Percentiles rank a stretch among this genome's conserved stretches.
phyloP scores from a whole-genome alignment of 83 land plant species.

The Thuja plicata region DNA sequence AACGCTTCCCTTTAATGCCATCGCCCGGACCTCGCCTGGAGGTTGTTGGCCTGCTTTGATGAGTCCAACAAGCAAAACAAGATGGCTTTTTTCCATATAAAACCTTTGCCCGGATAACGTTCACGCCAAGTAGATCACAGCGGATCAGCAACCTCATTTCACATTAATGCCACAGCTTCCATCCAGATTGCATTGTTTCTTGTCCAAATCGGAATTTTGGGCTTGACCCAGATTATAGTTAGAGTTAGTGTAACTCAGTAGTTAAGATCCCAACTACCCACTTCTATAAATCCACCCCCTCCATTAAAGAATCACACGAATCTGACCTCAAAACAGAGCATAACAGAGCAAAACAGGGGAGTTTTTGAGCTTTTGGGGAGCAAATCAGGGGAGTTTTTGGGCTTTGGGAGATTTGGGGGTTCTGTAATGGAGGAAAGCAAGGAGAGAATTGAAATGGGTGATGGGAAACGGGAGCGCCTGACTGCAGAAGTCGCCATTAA shows the following conservation, averaged over 20 bases:
- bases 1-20: neutral
- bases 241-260: neutral
- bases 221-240: neutral
- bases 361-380: too few species aligned
- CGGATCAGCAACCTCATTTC: neutral
- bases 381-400: too few species aligned
- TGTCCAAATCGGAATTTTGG: neutral
- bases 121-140: neutral
- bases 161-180: neutral
- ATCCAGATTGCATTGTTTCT: neutral
- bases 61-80: neutral
- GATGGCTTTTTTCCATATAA: neutral
- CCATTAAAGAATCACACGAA: neutral
- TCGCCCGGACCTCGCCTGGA: neutral
- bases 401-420: neutral
- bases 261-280: neutral
- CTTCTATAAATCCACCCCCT: neutral
- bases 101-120: neutral
- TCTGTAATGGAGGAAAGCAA: neutral
- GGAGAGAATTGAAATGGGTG: neutral
- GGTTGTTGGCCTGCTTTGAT: constrained; percentile 2
- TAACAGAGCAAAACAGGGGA: too few species aligned
- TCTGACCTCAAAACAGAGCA: too few species aligned
- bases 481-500: constrained; percentile 55
- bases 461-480: constrained; percentile 28